Evolutionary conservation across 2,329 filamentous ascomycete species (phyloP).

Genomic region (Ophioceras dolichostomum): DNA sequence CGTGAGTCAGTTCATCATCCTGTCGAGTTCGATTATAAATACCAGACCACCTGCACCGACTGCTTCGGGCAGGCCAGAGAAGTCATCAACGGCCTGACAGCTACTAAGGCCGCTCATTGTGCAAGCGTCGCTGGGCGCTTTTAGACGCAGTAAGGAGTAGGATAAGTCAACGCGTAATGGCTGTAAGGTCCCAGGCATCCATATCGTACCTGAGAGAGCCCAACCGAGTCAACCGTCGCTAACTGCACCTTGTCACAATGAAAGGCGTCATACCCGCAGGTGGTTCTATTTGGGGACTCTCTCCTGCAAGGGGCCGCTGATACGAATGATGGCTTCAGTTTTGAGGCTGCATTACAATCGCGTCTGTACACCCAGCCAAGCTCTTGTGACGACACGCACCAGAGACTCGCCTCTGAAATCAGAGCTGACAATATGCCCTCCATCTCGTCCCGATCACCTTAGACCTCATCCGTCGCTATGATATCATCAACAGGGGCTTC

Average conservation of each 20-base stretch:
- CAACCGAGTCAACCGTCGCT: background rate
- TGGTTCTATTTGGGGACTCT: slow-evolving; percentile 83
- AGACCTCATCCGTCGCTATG: slow-evolving; percentile 68
- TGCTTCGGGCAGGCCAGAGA: too few species aligned
- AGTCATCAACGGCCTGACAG: too few species aligned
- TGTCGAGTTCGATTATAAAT: too few species aligned
- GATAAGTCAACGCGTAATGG: too few species aligned
- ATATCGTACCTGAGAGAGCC: too few species aligned
- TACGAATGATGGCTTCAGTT: slow-evolving; percentile 53
- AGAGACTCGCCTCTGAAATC: slow-evolving; percentile 4
- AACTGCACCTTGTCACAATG: background rate
- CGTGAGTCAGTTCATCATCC: too few species aligned
- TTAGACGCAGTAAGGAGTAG: too few species aligned
- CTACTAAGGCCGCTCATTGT: too few species aligned
- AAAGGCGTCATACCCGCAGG: slow-evolving; percentile 51
- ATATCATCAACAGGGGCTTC: slow-evolving; percentile 81
- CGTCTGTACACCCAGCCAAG: slow-evolving; percentile 31
- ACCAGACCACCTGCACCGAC: too few species aligned
- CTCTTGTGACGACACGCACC: slow-evolving; percentile 6
- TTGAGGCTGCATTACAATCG: slow-evolving; percentile 58
- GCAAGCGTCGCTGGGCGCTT: too few species aligned
- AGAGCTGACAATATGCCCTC: too few species aligned
- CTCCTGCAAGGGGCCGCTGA: slow-evolving; percentile 60
- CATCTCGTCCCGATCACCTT: background rate
- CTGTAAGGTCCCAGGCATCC: too few species aligned